Conservation (phyloP, 495 filamentous ascomycete species). For the Trichoderma erinaceum region DNA sequence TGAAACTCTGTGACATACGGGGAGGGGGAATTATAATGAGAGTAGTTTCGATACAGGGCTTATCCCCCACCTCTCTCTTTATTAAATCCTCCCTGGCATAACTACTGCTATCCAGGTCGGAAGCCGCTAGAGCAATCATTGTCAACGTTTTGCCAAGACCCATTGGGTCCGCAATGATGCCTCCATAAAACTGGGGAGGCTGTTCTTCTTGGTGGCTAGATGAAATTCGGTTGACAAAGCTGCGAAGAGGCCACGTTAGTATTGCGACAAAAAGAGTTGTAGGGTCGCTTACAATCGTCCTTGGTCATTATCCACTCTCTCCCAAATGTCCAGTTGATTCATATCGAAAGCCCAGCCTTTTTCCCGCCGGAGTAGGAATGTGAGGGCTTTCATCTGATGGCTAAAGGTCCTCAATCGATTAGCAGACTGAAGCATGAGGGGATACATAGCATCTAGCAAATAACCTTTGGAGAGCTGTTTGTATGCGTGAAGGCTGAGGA, state of each 20-base stretch:
- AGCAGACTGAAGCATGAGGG: conserved; percentile 11
- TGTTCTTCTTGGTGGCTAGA: conserved; percentile 18
- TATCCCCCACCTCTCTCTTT: not conserved
- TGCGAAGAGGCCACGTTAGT: conserved; percentile 9
- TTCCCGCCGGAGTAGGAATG: conserved; percentile 38
- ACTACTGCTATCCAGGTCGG: conserved; percentile 15
- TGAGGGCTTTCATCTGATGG: conserved; percentile 41
- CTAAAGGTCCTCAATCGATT: conserved; percentile 18
- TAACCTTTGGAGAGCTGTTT: conserved; percentile 27
- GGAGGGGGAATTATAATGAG: conserved; percentile 35
- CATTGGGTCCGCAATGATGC: conserved; percentile 40
- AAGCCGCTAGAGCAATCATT: conserved; percentile 34
- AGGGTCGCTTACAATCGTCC: conserved; percentile 18
- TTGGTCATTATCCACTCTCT: conserved; percentile 17
- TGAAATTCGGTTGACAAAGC: conserved; percentile 29
- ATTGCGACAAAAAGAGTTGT: not conserved
- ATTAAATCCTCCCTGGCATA: not conserved
- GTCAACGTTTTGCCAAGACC: conserved; percentile 37
- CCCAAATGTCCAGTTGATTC: conserved; percentile 24
- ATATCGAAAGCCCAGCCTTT: conserved; percentile 28
- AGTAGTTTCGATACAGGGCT: conserved; percentile 13
- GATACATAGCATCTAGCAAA: not conserved
- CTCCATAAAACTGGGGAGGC: conserved; percentile 29
- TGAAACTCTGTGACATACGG: conserved; percentile 22
- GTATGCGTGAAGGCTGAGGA: conserved; percentile 25